Conservation (phyloP, 768 basidiomycete species). For the Tulasnella sp. region DNA sequence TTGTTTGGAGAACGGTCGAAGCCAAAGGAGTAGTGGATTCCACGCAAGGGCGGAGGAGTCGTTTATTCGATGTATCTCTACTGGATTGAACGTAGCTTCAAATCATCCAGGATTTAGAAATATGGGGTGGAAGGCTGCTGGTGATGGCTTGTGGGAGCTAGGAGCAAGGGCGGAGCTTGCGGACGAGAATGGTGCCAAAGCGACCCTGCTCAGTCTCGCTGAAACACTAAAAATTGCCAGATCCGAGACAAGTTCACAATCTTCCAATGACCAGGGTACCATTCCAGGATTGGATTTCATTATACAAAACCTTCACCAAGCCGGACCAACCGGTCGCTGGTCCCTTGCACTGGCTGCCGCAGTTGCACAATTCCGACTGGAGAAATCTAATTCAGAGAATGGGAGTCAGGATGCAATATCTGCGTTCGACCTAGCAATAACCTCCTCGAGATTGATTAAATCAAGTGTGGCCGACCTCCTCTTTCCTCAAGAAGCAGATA, state of each 20-base stretch:
- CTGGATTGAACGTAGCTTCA: conserved; percentile 38
- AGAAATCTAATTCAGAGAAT: no score
- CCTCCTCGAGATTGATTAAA: no score
- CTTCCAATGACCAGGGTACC: no score
- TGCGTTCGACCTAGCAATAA: no score
- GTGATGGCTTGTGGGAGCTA: conserved; percentile 60
- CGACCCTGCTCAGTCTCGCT: conserved; percentile 17
- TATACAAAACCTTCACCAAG: no score
- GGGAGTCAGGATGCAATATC: no score
- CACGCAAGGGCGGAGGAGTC: conserved; percentile 59
- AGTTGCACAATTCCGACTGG: conserved; percentile 50
- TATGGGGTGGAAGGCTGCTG: conserved; percentile 71
- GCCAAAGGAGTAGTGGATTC: conserved; percentile 58
- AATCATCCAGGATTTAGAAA: conserved; percentile 49
- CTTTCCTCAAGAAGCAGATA: no score
- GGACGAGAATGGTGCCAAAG: conserved; percentile 25
- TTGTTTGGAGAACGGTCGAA: conserved; percentile 54
- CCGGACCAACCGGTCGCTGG: no score
- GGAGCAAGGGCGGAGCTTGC: conserved; percentile 40
- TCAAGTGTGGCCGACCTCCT: no score
- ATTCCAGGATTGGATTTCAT: no score
- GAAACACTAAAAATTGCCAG: no score
- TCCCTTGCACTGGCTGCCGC: conserved; percentile 41
- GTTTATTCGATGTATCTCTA: conserved; percentile 45
- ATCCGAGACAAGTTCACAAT: no score